A percentile compares a stretch with the other conserved stretches of the same genome.
phyloP scores from a whole-genome alignment of 805 yeast genomes.

The Candida insectorum region DNA sequence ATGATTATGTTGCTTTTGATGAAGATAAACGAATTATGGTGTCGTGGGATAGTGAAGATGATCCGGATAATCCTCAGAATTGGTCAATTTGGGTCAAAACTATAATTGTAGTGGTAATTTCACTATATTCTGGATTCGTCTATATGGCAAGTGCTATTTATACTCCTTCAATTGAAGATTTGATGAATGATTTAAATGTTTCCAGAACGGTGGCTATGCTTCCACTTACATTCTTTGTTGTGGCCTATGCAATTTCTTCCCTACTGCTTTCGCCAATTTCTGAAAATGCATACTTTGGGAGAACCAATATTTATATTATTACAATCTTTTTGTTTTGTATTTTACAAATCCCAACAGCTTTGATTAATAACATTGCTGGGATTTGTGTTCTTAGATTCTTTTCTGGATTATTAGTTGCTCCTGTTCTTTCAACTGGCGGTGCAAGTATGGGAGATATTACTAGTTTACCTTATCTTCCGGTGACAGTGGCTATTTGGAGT shows the following conservation, averaged over 20 bases:
- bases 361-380: constrained; percentile 48
- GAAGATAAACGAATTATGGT: constrained; percentile 1
- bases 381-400: constrained; percentile 50
- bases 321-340: constrained; percentile 49
- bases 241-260: constrained; percentile 65
- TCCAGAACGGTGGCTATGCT: constrained; percentile 44
- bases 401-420: constrained; percentile 54
- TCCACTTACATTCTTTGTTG: constrained; percentile 52
- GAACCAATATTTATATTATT: constrained; percentile 47
- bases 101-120: constrained; percentile 26
- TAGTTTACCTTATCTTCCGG: constrained; percentile 38
- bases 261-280: constrained; percentile 58
- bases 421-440: constrained; percentile 56
- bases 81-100: constrained; percentile 46
- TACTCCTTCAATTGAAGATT: constrained; percentile 48
- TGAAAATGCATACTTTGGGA: constrained; percentile 53
- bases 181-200: constrained; percentile 45
- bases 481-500: constrained; percentile 51
- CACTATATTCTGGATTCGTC: constrained; percentile 23
- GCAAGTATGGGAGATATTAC: constrained; percentile 54
- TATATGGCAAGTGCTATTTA: constrained; percentile 57
- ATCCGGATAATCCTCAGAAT: constrained; percentile 53
- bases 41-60: constrained; percentile 24
- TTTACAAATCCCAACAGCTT: constrained; percentile 57
- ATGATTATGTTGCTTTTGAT: too few species aligned